Base-by-base conservation (phyloP, 1,139 yeast genomes). In the Candida pseudoviswanathii region DNA sequence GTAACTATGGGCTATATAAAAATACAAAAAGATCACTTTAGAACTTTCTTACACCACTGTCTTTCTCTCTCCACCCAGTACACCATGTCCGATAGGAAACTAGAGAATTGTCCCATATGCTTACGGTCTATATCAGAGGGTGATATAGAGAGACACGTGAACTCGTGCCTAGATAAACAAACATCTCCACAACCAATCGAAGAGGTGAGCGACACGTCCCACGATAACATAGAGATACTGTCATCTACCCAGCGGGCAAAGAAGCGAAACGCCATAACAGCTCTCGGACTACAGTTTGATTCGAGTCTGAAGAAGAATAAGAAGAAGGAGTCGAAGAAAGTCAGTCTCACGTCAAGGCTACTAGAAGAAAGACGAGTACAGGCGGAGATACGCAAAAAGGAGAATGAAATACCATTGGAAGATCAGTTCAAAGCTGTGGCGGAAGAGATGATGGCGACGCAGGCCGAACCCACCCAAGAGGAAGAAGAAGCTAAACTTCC, bases 121-220 rank as follows among this genome's bases (percentile, higher is more conserved):
- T 54, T 57, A 33, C 62, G 65, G 49, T 41, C 34, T 6, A 60
- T 71, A 27, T 59, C 67, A 2, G 49, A 51, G 8, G 51, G 49
- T 2, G 58, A 63, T 10, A 61, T 75, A 9, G 78, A 73, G 51
- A 58, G 69, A n/a, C 80, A 75, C 51, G 80, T 75, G 8, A 75
- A 75, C 49, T 51, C 58, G 10, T 72, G 77, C 49, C 60, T 72
- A 47, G 77, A 72, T 40, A 48, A 41, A 9, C 53, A 51, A 41
- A 53, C 49, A 37, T 34, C 44, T 45, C 57, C 33, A 11, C 25
- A 41, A 10, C 44, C 34, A 33, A 40, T 21, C 26, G 54, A 34
- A 16, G 50, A 45, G n/a, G 8, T 39, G 3, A 26, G 41, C 7
- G 46, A 46, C 26, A 36, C 38, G 21, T 43, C 51, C 1, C 30